phyloP scores from a whole-genome alignment of 2,329 filamentous ascomycete genomes.

The Triangularia setosa region DNA sequence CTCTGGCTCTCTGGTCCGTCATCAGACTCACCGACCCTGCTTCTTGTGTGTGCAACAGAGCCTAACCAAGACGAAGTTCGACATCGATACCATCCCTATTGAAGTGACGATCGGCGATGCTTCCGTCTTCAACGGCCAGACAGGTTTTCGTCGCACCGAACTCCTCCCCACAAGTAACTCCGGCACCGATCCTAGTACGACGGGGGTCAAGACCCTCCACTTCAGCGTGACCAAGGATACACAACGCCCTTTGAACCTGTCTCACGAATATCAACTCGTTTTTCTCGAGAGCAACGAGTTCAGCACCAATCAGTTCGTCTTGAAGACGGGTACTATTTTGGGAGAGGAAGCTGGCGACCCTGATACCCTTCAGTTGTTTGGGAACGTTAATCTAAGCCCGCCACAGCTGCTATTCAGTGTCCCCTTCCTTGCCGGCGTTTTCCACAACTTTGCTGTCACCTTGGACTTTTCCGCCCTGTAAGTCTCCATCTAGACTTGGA shows the following conservation, averaged over 20 bases:
- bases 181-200: slow-evolving; percentile 48
- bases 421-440: slow-evolving; percentile 46
- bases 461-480: slow-evolving; percentile 55
- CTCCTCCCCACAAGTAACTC: slow-evolving; percentile 49
- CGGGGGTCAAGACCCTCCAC: slow-evolving; percentile 58
- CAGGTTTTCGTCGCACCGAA: slow-evolving; percentile 58
- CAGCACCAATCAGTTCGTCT: slow-evolving; percentile 49
- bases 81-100: slow-evolving; percentile 40
- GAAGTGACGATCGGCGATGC: slow-evolving; percentile 55
- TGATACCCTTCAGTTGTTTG: slow-evolving; percentile 43
- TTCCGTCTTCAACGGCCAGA: slow-evolving; percentile 58
- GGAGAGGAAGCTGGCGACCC: slow-evolving; percentile 34
- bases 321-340: slow-evolving; percentile 54
- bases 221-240: slow-evolving; percentile 54
- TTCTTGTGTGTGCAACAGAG: background rate
- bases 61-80: slow-evolving; percentile 36
- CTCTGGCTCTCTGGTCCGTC: slow-evolving; percentile 36
- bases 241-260: slow-evolving; percentile 50
- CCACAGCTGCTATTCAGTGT: slow-evolving; percentile 48
- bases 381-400: slow-evolving; percentile 44
- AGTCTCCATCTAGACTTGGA: slow-evolving; percentile 21
- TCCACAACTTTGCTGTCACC: slow-evolving; percentile 60
- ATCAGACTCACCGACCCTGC: background rate
- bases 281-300: slow-evolving; percentile 47
- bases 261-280: slow-evolving; percentile 58